Percentiles rank a stretch among this genome's conserved stretches.
Evolutionary conservation across 176 grass and related monocot genomes (phyloP).

Genomic region (Typha latifolia): DNA sequence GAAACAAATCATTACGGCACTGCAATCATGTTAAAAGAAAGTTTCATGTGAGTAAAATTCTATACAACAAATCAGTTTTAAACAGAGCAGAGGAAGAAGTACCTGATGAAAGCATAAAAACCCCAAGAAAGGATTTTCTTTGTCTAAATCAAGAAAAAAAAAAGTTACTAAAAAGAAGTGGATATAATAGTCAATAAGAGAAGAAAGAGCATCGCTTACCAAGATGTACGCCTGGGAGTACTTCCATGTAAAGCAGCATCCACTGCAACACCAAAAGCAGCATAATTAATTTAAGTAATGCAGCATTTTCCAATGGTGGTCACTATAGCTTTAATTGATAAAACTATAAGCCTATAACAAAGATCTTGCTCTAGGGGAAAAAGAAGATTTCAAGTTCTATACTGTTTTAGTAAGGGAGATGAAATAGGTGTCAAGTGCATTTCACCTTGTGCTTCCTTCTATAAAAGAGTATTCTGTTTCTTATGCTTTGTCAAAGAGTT

Average conservation of each 20-base stretch:
- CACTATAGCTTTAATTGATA: too few relatives aligned
- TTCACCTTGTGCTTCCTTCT: neutral
- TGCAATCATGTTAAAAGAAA: slow-evolving; percentile 18
- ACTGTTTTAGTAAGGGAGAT: too few relatives aligned
- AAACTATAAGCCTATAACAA: too few relatives aligned
- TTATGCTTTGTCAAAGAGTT: too few relatives aligned
- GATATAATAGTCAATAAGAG: neutral
- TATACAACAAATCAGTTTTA: neutral
- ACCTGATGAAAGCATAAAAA: slow-evolving; percentile 56
- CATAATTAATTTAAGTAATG: neutral
- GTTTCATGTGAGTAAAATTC: neutral
- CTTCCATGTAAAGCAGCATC: slow-evolving; percentile 67
- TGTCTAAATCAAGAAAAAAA: slow-evolving; percentile 27
- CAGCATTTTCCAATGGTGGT: neutral
- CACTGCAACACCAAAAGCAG: slow-evolving; percentile 34
- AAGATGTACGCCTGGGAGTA: slow-evolving; percentile 39
- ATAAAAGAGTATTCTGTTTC: neutral
- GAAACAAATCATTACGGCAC: slow-evolving; percentile 46
- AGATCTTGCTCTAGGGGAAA: too few relatives aligned
- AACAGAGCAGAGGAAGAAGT: slow-evolving; percentile 9
- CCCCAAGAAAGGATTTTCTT: slow-evolving; percentile 53
- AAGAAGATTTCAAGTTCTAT: too few relatives aligned
- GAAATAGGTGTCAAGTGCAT: neutral
- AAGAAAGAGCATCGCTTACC: slow-evolving; percentile 21
- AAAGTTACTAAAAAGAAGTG: slow-evolving; percentile 7